phyloP scores from a whole-genome alignment of 2,329 filamentous ascomycete species.

The Phyllosticta paracitricarpa region DNA sequence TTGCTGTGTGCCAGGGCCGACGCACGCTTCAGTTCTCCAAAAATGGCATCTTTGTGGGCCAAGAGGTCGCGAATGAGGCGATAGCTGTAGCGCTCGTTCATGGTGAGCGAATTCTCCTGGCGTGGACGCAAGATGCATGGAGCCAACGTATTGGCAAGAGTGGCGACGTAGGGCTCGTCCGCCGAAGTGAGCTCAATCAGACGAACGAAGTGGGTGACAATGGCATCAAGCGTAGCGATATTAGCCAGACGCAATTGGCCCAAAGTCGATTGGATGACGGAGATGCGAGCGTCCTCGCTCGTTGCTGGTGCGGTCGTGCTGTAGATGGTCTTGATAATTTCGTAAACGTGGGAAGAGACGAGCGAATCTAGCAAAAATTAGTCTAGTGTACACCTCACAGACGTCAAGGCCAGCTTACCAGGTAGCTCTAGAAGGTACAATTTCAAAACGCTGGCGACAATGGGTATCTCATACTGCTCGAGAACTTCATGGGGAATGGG shows the following conservation, averaged over 20 bases:
- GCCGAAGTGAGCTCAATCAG: slow-evolving; percentile 94
- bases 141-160: slow-evolving; percentile 64
- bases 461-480: slow-evolving; percentile 84
- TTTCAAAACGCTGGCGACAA: slow-evolving; percentile 85
- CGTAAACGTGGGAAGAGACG: slow-evolving; percentile 95
- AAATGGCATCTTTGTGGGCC: slow-evolving; percentile 87
- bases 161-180: slow-evolving; percentile 71
- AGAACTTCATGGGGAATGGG: slow-evolving; percentile 65
- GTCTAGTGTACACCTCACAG: background rate
- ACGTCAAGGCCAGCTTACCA: slow-evolving; percentile 44
- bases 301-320: slow-evolving; percentile 56
- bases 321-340: slow-evolving; percentile 97
- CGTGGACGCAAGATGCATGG: slow-evolving; percentile 84
- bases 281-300: slow-evolving; percentile 72
- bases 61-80: slow-evolving; percentile 88
- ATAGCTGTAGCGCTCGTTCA: slow-evolving; percentile 91
- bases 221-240: slow-evolving; percentile 95
- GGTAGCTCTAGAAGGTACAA: slow-evolving; percentile 91
- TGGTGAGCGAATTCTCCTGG: slow-evolving; percentile 76
- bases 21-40: slow-evolving; percentile 89
- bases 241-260: slow-evolving; percentile 92
- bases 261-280: slow-evolving; percentile 89
- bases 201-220: slow-evolving; percentile 96
- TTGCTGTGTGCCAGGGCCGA: slow-evolving; percentile 58
- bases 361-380: slow-evolving; percentile 62